Conservation (phyloP, 2,329 filamentous ascomycete species). For the Albifimbria verrucaria region DNA sequence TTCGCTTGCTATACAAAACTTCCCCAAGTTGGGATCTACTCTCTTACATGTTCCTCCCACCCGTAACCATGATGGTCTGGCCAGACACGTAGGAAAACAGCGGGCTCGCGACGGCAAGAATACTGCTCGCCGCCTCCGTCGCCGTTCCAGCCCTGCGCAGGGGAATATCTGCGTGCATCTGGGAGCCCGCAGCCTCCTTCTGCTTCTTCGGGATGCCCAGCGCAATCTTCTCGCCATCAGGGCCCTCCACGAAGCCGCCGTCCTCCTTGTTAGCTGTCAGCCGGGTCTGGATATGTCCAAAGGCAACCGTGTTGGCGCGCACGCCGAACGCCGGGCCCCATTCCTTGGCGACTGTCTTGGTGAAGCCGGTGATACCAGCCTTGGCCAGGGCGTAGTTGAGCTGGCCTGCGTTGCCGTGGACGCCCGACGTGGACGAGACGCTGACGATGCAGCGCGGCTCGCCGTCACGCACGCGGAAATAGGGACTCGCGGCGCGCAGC, state of each 20-base stretch:
- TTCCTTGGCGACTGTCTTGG: slow-evolving; percentile 88
- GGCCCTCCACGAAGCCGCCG: slow-evolving; percentile 73
- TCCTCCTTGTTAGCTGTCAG: slow-evolving; percentile 82
- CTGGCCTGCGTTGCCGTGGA: slow-evolving; percentile 88
- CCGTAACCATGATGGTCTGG: slow-evolving; percentile 84
- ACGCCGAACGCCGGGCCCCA: slow-evolving; percentile 86
- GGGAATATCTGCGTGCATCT: slow-evolving; percentile 67
- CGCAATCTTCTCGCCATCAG: slow-evolving; percentile 71
- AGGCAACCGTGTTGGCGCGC: slow-evolving; percentile 78
- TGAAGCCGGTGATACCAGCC: slow-evolving; percentile 77
- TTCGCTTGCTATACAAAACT: no score
- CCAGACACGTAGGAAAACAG: slow-evolving; percentile 82
- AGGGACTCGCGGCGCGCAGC: slow-evolving; percentile 74
- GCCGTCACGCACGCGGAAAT: slow-evolving; percentile 83
- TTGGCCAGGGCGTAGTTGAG: slow-evolving; percentile 86
- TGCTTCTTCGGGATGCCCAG: slow-evolving; percentile 69
- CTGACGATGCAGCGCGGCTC: slow-evolving; percentile 78
- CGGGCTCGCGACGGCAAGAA: slow-evolving; percentile 77
- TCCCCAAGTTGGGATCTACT: no score
- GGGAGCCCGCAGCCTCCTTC: slow-evolving; percentile 28
- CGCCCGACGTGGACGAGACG: slow-evolving; percentile 75
- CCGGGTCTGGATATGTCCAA: slow-evolving; percentile 76
- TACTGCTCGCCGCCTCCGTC: slow-evolving; percentile 73
- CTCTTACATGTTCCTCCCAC: slow-evolving; percentile 61
- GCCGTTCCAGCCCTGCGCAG: slow-evolving; percentile 73